Conservation (phyloP, 805 yeast species). For the Cyberlindnera mycetangii region DNA sequence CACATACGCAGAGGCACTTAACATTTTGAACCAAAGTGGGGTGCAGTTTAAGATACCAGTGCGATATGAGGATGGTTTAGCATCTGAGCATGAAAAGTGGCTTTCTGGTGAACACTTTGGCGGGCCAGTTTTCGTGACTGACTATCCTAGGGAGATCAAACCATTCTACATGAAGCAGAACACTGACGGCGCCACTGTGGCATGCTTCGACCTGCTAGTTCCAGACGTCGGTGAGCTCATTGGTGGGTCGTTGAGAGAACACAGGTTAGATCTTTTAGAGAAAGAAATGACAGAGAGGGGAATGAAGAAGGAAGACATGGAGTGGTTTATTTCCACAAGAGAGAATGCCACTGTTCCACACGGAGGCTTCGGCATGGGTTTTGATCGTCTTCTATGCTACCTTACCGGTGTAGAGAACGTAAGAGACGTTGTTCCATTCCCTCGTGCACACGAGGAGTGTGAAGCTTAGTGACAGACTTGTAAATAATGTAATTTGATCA, state of each 20-base stretch:
- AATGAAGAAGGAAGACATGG: constrained; percentile 55
- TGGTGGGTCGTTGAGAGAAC: constrained; percentile 94
- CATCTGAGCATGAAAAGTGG: constrained; percentile 90
- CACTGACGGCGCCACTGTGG: constrained; percentile 57
- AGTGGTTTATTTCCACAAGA: constrained; percentile 80
- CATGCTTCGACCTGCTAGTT: constrained; percentile 82
- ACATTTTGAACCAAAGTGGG: constrained; percentile 36
- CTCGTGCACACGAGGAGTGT: constrained; percentile 62
- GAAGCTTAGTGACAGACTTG: constrained; percentile 24
- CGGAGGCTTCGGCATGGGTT: constrained; percentile 97
- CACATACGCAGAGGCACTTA: constrained; percentile 75
- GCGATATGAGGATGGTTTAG: constrained; percentile 68
- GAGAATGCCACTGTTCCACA: constrained; percentile 83
- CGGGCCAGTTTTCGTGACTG: constrained; percentile 83
- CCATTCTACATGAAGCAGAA: constrained; percentile 89
- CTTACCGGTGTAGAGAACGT: constrained; percentile 74
- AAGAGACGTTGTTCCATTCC: constrained; percentile 84
- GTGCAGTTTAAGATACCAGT: constrained; percentile 43
- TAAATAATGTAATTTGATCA: background rate
- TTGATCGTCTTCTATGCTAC: constrained; percentile 79
- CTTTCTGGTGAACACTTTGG: constrained; percentile 66
- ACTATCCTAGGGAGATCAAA: constrained; percentile 75
- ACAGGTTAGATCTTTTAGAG: constrained; percentile 45
- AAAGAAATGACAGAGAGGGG: constrained; percentile 47
- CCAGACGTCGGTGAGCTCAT: constrained; percentile 93